Base-by-base conservation (phyloP, 2,329 filamentous ascomycete species). In the Penicillium sp. region DNA sequence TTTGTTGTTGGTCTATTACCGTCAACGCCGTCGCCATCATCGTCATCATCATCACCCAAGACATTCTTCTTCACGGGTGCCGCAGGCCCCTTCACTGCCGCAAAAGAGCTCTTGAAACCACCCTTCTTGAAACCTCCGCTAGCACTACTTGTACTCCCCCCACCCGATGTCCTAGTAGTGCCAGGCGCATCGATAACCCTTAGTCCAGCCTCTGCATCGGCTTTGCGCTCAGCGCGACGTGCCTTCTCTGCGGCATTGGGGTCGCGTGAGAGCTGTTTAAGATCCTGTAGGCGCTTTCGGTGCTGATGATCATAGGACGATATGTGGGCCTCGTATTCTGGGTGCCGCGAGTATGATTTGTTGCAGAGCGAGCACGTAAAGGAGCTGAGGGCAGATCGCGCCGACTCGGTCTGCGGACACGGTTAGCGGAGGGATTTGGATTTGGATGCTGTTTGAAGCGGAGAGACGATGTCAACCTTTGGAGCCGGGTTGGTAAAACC, bases 231-330 rank as follows among this genome's bases (percentile, higher is more conserved):
- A 20, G 63, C 70, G 47, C 58, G 60, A 23, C 59, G 60, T 14
- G 64, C 69, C 43, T 70, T 67, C 47, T 71, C 68, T 0, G 65
- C 65, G 1, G 66, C 65, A 48, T 68, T 65, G 3, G 62, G 67
- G 36, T 72, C 64, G 21, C 64, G 60, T 4, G 65, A 71, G 28
- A 72, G 57, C 48, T 71, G 68, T 47, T 73, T 73, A 14, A 73
- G 60, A 27, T 73, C 70, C 42, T 70, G 65, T 5, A 69, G 53
- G 42, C 74, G 69, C 71, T 94, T 89, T 64, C 89, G 90, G 68
- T 98, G 93, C 56, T 87, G 86, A 69, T 98, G 93, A 62, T 97
- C 93, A 67, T 97, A 97, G 57, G 86, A 93, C 49, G 83, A 83
- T 41, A 96, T 86, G 65, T 98, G 93, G 6, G 90, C 85, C 67